phyloP scores from a whole-genome alignment of 495 filamentous ascomycete species.

The Xylaria longipes region DNA sequence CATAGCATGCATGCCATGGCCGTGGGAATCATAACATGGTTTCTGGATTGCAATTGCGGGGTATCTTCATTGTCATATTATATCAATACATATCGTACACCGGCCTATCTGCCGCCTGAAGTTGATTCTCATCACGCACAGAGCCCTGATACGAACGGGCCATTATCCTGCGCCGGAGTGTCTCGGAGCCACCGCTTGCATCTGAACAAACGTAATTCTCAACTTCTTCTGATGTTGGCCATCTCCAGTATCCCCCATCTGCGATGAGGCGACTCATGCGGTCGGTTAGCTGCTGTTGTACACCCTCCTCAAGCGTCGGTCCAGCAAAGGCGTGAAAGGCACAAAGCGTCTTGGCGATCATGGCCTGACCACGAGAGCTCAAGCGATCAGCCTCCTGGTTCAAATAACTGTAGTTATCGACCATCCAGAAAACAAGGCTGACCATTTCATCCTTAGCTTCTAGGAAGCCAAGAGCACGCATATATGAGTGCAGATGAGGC shows the following conservation, averaged over 20 bases:
- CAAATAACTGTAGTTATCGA: slow-evolving; percentile 39
- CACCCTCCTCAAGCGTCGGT: slow-evolving; percentile 30
- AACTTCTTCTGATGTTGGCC: slow-evolving; percentile 37
- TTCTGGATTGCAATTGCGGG: neutral
- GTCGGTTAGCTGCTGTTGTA: slow-evolving; percentile 32
- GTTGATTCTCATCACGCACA: neutral
- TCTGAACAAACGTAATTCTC: slow-evolving; percentile 32
- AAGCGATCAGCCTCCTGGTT: slow-evolving; percentile 43
- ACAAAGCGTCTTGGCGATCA: slow-evolving; percentile 40
- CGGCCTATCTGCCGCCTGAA: slow-evolving; percentile 1
- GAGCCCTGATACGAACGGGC: neutral
- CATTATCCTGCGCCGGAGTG: slow-evolving; percentile 28
- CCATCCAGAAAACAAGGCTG: slow-evolving; percentile 47
- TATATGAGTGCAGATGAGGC: slow-evolving; percentile 44
- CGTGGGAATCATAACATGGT: neutral
- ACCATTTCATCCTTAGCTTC: slow-evolving; percentile 45
- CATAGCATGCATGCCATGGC: no score
- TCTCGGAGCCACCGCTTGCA: slow-evolving; percentile 21
- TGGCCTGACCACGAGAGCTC: slow-evolving; percentile 34
- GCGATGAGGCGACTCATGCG: slow-evolving; percentile 30
- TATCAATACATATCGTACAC: slow-evolving; percentile 18
- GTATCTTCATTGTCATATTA: slow-evolving; percentile 15
- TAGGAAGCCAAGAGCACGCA: slow-evolving; percentile 45
- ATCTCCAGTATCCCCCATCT: slow-evolving; percentile 31
- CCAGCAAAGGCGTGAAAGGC: slow-evolving; percentile 43